A percentile compares a stretch with the other conserved stretches of the same genome.
These are phyloP conservation scores for Byssoonygena ceratinophila DNA, from an alignment of 2,329 filamentous ascomycete genomes.

Conservation along the genomic window DNA sequence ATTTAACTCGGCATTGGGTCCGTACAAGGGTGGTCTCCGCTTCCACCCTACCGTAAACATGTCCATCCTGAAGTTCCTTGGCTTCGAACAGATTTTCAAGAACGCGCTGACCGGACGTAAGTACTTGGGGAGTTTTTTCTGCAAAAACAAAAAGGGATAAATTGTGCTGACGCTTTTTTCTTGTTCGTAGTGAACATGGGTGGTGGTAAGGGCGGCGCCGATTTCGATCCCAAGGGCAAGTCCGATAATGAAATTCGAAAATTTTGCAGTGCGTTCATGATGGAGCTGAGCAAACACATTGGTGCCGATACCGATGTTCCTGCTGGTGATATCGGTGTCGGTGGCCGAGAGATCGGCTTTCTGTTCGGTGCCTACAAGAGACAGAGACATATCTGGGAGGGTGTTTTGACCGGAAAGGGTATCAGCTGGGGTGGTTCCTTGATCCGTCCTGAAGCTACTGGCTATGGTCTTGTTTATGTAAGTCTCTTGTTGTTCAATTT, in stretches of 20 bases:
- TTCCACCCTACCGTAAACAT: constrained; percentile 73
- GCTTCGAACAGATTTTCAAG: constrained; percentile 99
- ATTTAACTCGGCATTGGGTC: constrained; percentile 95
- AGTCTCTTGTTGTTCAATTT: constrained; percentile 19
- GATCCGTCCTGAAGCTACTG: constrained; percentile 93
- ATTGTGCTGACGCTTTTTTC: background rate
- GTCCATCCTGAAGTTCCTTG: constrained; percentile 82
- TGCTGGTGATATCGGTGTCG: constrained; percentile 92
- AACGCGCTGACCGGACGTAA: constrained; percentile 91
- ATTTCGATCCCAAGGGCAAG: constrained; percentile 99
- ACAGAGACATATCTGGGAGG: constrained; percentile 83
- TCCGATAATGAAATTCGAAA: constrained; percentile 92
- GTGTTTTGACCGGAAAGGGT: constrained; percentile 93
- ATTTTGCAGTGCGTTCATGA: constrained; percentile 96
- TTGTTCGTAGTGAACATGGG: constrained; percentile 70
- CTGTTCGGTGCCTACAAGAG: constrained; percentile 91
- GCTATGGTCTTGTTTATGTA: constrained; percentile 87
- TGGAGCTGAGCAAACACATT: constrained; percentile 89
- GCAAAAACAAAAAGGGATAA: background rate
- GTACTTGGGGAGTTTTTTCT: constrained; percentile 29
- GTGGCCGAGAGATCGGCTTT: constrained; percentile 83
- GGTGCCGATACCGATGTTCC: constrained; percentile 92
- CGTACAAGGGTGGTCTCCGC: constrained; percentile 94
- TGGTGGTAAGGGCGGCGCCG: constrained; percentile 92
- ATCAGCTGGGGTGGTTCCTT: constrained; percentile 82